Evolutionary conservation across 2,329 filamentous ascomycete species (phyloP), one percentile per base, ranked within the genome.

Genomic region (Metarhizium robertsii): DNA sequence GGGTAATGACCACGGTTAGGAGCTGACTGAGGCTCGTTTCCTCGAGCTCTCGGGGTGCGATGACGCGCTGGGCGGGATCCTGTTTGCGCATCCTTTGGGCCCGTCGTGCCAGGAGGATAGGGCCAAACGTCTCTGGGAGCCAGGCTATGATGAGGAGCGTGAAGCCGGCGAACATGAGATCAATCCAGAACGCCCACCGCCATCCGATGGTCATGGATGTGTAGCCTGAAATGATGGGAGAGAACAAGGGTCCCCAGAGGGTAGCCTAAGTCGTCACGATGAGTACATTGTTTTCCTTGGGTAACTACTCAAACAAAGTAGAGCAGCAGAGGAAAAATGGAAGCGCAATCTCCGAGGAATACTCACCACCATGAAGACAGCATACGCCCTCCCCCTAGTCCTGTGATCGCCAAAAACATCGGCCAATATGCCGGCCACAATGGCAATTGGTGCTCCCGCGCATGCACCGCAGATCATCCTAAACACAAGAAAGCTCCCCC

Each of bases 151-250:
- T 71, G 2, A 84, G 66, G 67, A 85, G 75, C 1, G 84, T 85
- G 0, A 70, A 69, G 25, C 80, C 85, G 2, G 86, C 87, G 54
- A 88, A 75, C 18, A 91, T 87, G 16, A 88, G 73, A 13, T 74
- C 85, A 29, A 90, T 77, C 80, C 85, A 89, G 63, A 88, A 88
- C 2, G 79, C 71, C 86, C 86, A 89, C 47, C 82, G 77, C 86
- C 86, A 89, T 29, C 78, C 79, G 34, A 87, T 76, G 1, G 74
- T 75, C 1, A 73, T 65, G 1, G 80, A 73, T 38, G 81, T 78
- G 67, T 79, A 88, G 6, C 85, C 86, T 0, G 81, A 83, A 20
- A 86, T 75, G 18, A 86, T 79, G 2, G 86, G 86, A 0, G 83
- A 81, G 2, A 85, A 67, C 13, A 88, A 74, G 0, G 84, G 86